Evolutionary conservation across 179 eudicot species (phyloP), one percentile per base, ranked within the genome.

Genomic region (Pouteria campechiana): DNA sequence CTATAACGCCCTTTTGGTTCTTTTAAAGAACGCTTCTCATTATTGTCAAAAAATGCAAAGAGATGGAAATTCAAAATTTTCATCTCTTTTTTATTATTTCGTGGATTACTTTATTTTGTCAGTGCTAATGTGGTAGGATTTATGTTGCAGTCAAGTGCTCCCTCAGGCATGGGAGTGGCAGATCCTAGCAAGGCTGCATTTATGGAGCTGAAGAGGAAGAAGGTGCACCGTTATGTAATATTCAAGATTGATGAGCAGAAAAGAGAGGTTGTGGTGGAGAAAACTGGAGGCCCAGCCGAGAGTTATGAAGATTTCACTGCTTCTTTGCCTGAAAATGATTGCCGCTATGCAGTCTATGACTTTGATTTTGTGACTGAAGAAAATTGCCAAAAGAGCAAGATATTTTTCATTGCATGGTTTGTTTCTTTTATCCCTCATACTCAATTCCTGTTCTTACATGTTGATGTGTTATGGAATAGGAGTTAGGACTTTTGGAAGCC

Each of bases 301-400:
- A 73, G 58, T 41, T 76, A 79, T 54, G 89, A 79, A 30, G 83
- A 79, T 49, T 79, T 79, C 54, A 70, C 74, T 50, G 78, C 69
- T 32, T 64, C 89, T 27, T 42, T 79, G 58, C 89, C 89, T 58
- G 89, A 79, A 52, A 79, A 68, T 21, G 89, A 79, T 55, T 79
- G 88, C 45, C 72, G 88, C 47, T 79, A 79, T 44, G 88, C 83
- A 14, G 67, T 79, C 20, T 79, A 72, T 56, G 89, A 79, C 57
- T 79, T 46, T 36, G 83, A 76, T 60, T 79, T 61, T 69, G 81
- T 79, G 56, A 79, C 79, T 29, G 64, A 80, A 38, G 88, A 76
- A 55, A 79, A 79, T 57, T 76, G 83, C 62, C 80, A 73, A 42
- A 75, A 78, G 75, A 78, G 81, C 81, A 78, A 78, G 60, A 78